Percentiles rank a stretch among this genome's conserved stretches.
These are phyloP conservation scores for Viridothelium virens DNA, from an alignment of 495 filamentous ascomycete species.

Conservation along the genomic window DNA sequence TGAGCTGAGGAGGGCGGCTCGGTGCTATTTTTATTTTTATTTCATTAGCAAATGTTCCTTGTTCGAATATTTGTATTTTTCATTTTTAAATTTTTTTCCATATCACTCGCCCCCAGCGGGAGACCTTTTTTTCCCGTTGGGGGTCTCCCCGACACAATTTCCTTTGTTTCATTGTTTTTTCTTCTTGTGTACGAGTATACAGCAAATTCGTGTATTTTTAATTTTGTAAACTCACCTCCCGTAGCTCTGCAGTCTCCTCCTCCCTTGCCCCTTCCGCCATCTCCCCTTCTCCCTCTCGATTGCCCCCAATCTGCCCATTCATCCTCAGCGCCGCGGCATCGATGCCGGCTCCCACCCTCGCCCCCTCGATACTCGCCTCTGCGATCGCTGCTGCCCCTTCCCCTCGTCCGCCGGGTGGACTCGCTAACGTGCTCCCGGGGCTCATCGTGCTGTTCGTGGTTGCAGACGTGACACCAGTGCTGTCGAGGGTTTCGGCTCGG, in stretches of 20 bases:
- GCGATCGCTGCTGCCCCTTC: not conserved
- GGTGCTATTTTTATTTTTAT: slow-evolving; percentile 20
- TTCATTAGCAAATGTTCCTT: not conserved
- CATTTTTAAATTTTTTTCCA: not conserved
- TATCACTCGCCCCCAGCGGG: not conserved
- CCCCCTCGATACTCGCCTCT: slow-evolving; percentile 1
- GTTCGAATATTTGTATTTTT: not conserved
- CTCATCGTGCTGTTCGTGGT: not conserved
- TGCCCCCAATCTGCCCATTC: slow-evolving; percentile 1
- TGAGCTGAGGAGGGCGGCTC: slow-evolving; percentile 22
- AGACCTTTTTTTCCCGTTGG: no score
- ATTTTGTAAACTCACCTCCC: not conserved
- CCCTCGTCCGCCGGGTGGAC: not conserved
- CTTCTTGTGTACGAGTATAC: no score
- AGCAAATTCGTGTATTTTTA: no score
- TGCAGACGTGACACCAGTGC: not conserved
- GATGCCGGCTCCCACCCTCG: not conserved
- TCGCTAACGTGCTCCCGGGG: not conserved
- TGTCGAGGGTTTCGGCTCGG: slow-evolving; percentile 4
- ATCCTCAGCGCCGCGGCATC: slow-evolving; percentile 5
- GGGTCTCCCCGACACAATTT: no score
- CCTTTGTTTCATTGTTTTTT: no score
- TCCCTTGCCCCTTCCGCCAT: not conserved
- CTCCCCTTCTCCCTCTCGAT: slow-evolving; percentile 2
- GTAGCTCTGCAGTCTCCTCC: not conserved